Evolutionary conservation across 208 protist species (phyloP).

Genomic region (Wallacemonas sp.): DNA sequence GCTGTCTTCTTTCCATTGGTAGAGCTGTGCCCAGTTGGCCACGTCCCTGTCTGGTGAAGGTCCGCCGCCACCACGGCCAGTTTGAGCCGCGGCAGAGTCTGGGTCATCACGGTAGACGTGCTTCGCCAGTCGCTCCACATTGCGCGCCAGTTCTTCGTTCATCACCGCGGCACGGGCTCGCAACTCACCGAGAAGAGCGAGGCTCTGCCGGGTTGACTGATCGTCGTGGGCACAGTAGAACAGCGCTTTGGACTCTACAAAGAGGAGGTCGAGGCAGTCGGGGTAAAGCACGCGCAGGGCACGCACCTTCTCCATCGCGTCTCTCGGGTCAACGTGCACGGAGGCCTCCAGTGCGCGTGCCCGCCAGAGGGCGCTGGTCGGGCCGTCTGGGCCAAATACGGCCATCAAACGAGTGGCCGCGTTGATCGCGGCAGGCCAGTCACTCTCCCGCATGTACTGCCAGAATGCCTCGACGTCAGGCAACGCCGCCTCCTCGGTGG

Average conservation of each 20-base stretch:
- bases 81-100: too few species aligned
- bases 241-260: slow-evolving; percentile 64
- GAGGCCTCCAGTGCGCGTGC: slow-evolving; percentile 52
- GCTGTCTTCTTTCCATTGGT: slow-evolving; percentile 41
- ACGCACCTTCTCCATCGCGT: slow-evolving; percentile 40
- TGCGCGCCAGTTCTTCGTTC: slow-evolving; percentile 29
- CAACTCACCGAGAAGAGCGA: slow-evolving; percentile 47
- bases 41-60: too few species aligned
- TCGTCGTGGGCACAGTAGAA: slow-evolving; percentile 80
- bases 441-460: slow-evolving; percentile 32
- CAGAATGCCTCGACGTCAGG: slow-evolving; percentile 50
- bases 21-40: slow-evolving; percentile 25
- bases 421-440: slow-evolving; percentile 39
- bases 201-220: slow-evolving; percentile 32
- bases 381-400: slow-evolving; percentile 35
- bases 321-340: slow-evolving; percentile 44
- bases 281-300: slow-evolving; percentile 32
- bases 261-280: slow-evolving; percentile 46
- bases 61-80: slow-evolving; percentile 3
- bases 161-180: slow-evolving; percentile 28
- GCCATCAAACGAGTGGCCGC: slow-evolving; percentile 37
- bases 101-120: too few species aligned
- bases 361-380: slow-evolving; percentile 47
- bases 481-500: slow-evolving; percentile 40
- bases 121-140: slow-evolving; percentile 21